Conservation (phyloP, 352 stramenopile species). For the Peronospora belbahrii region DNA sequence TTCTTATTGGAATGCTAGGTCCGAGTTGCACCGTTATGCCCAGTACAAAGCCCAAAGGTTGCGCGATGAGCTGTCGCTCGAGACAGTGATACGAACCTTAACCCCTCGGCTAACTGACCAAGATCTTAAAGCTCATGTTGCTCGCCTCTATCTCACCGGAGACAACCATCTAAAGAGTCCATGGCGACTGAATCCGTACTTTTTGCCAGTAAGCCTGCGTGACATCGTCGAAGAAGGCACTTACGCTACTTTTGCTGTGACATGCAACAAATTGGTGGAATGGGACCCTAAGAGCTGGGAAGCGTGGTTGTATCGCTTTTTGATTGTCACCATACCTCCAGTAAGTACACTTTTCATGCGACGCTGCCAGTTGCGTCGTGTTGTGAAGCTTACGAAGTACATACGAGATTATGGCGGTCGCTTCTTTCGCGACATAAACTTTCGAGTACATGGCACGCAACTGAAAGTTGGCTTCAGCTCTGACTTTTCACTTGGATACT, state of each 20-base stretch:
- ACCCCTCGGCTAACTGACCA: slow-evolving; percentile 72
- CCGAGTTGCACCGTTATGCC: slow-evolving; percentile 44
- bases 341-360: slow-evolving; percentile 55
- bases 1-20: slow-evolving; percentile 46
- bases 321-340: slow-evolving; percentile 43
- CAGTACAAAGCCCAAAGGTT: slow-evolving; percentile 70
- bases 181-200: slow-evolving; percentile 59
- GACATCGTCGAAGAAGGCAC: slow-evolving; percentile 75
- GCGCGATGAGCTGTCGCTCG: slow-evolving; percentile 63
- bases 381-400: slow-evolving; percentile 61
- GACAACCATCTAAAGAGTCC: slow-evolving; percentile 61
- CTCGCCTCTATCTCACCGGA: slow-evolving; percentile 64
- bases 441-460: slow-evolving; percentile 63
- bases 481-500: slow-evolving; percentile 78
- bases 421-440: slow-evolving; percentile 79
- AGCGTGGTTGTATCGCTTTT: slow-evolving; percentile 49
- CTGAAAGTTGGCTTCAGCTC: slow-evolving; percentile 79
- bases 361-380: slow-evolving; percentile 50
- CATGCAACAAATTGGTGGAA: slow-evolving; percentile 60
- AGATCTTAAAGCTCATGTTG: slow-evolving; percentile 61
- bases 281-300: slow-evolving; percentile 60
- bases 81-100: slow-evolving; percentile 60
- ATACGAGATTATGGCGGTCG: slow-evolving; percentile 55
- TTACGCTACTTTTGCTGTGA: slow-evolving; percentile 58
- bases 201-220: slow-evolving; percentile 41